Evolutionary conservation across 192 early-diverging fungal species (phyloP), one percentile per base, ranked within the genome.

Genomic region (Coemansia sp.): DNA sequence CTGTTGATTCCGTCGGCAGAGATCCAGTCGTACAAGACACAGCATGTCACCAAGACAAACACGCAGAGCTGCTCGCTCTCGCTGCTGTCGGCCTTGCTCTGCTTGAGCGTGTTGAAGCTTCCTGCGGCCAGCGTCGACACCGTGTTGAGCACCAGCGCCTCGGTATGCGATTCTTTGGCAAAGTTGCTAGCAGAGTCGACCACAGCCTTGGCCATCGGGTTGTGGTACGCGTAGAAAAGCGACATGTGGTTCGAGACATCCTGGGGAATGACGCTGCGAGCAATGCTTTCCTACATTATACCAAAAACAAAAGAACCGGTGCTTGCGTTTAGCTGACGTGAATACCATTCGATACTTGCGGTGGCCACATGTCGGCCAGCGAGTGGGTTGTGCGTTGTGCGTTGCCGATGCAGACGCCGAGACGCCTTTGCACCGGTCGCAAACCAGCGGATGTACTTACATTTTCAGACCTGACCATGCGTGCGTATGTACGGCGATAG

Each of bases 151-250:
- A 93, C 89, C 32, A 62, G 65, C 36, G 40, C 60, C 60, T 67
- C 60, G 25, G 52, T 59, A 51, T 73, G 34, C 79, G 88, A 87
- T 62, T 85, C 85, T 7, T 67, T 84, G 16, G 93, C 89, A 66
- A 85, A 90, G 54, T 86, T 71, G 42, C 86, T 86, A 6, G 89
- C 89, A 52, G 92, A 87, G 56, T 96, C 92, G 14, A 93, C 94
- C 14, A 99, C 85, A 22, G 86, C 81, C 82, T 92, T 94, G 25
- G 94, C 80, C 90, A 99, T 93, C 1, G 96, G 95, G 29, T 90
- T 94, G 56, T 95, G 89, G 79, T 97, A 93, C 28, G 96, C 96
- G 66, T 93, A 96, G 76, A 99, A 99, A 59, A 99, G 86, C 18
- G 96, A 96, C 87, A 99, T 96, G 20, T 87, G 82, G 70, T 96